phyloP scores from a whole-genome alignment of 2,329 filamentous ascomycete genomes.

The Pseudogymnoascus sp. region DNA sequence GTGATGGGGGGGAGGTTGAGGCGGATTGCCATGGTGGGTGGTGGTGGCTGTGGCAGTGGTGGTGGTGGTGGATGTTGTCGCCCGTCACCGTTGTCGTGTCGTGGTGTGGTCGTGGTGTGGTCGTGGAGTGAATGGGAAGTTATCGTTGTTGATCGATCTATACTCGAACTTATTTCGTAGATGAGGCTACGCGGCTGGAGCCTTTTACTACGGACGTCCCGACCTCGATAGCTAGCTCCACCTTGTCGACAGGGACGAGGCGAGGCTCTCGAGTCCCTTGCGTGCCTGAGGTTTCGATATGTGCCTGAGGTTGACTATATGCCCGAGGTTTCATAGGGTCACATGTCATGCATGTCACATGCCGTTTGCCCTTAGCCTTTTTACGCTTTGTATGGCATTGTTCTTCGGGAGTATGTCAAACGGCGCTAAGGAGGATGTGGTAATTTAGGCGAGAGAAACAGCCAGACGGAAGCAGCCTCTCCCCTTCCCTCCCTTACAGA shows the following conservation, averaged over 20 bases:
- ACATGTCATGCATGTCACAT: too few species aligned
- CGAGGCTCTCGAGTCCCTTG: neutral
- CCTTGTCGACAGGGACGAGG: neutral
- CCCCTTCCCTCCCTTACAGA: neutral
- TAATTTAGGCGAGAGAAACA: neutral
- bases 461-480: neutral
- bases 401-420: neutral
- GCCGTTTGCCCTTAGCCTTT: too few species aligned
- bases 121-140: neutral
- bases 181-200: neutral
- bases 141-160: neutral
- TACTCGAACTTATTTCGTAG: neutral
- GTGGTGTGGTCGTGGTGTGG: neutral
- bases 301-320: neutral
- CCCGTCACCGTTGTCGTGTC: neutral
- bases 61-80: neutral
- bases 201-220: neutral
- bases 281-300: neutral
- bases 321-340: neutral
- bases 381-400: neutral
- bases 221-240: too few species aligned
- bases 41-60: neutral
- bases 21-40: constrained; percentile 60
- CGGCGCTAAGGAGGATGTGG: neutral
- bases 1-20: constrained; percentile 91